Evolutionary conservation across 768 basidiomycete species (phyloP).

Genomic region (Cystobasidiopsis lactophilus): DNA sequence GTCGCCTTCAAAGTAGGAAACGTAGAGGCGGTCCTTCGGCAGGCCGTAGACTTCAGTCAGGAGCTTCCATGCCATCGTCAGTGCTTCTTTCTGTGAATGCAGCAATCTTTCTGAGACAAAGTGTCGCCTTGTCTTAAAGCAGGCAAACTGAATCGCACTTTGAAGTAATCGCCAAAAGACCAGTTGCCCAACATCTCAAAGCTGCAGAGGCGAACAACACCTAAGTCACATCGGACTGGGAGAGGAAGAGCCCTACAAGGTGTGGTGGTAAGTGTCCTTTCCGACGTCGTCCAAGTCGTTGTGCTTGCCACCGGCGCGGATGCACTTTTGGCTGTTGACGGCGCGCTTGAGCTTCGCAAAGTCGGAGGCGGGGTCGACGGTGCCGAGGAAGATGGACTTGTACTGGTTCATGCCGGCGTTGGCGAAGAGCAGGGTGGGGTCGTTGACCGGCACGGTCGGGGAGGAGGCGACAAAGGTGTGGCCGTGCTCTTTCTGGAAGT

Average conservation of each 20-base stretch:
- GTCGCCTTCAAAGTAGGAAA: slow-evolving; percentile 95
- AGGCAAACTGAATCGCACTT: slow-evolving; percentile 32
- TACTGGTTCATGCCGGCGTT: slow-evolving; percentile 57
- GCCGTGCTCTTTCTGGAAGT: slow-evolving; percentile 42
- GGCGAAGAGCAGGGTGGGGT: slow-evolving; percentile 89
- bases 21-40: slow-evolving; percentile 74
- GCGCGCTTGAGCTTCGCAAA: slow-evolving; percentile 77
- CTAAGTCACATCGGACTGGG: not conserved
- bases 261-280: slow-evolving; percentile 67
- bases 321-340: slow-evolving; percentile 93
- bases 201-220: slow-evolving; percentile 43
- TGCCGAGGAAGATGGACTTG: slow-evolving; percentile 94
- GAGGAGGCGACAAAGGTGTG: slow-evolving; percentile 83
- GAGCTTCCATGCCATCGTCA: slow-evolving; percentile 80
- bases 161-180: slow-evolving; percentile 99
- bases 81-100: slow-evolving; percentile 74
- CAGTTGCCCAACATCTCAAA: slow-evolving; percentile 99
- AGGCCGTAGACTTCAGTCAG: slow-evolving; percentile 72
- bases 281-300: slow-evolving; percentile 98
- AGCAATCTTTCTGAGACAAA: not conserved
- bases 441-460: slow-evolving; percentile 85
- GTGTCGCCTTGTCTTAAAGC: not conserved
- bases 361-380: slow-evolving; percentile 82
- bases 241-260: slow-evolving; percentile 5
- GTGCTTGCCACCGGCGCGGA: slow-evolving; percentile 94